Evolutionary conservation across 352 stramenopile genomes (phyloP).

Genomic region (Phytophthora ohioensis): DNA sequence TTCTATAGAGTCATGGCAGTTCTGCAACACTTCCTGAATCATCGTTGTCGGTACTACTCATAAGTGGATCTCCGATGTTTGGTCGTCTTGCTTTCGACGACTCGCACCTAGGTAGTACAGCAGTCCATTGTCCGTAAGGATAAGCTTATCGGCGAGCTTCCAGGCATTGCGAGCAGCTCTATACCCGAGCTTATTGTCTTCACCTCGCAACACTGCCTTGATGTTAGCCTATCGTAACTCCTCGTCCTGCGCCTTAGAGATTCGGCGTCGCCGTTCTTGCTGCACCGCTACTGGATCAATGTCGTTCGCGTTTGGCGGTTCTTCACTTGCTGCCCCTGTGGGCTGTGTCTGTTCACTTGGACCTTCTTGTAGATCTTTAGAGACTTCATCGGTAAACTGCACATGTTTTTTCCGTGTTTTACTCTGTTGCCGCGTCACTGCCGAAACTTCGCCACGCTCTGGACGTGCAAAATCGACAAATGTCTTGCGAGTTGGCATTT

Average conservation of each 20-base stretch:
- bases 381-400: too few species aligned
- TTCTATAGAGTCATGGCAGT: neutral
- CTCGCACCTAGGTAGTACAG: neutral
- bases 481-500: neutral
- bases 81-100: too few species aligned
- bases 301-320: too few species aligned
- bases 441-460: neutral
- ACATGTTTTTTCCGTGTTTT: neutral
- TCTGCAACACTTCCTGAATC: too few species aligned
- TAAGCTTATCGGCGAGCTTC: conserved; percentile 6
- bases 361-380: too few species aligned
- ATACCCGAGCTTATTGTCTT: neutral
- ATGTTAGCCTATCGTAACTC: neutral
- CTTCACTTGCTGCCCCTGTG: too few species aligned
- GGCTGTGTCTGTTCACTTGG: too few species aligned
- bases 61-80: too few species aligned
- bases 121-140: conserved; percentile 3
- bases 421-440: conserved; percentile 2
- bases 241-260: neutral
- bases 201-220: conserved; percentile 2
- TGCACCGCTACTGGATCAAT: too few species aligned
- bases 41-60: too few species aligned
- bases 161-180: neutral
- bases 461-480: conserved; percentile 1
- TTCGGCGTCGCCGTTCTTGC: neutral